Conservation (phyloP, 352 stramenopile genomes). For the Pythium grandisporangium region DNA sequence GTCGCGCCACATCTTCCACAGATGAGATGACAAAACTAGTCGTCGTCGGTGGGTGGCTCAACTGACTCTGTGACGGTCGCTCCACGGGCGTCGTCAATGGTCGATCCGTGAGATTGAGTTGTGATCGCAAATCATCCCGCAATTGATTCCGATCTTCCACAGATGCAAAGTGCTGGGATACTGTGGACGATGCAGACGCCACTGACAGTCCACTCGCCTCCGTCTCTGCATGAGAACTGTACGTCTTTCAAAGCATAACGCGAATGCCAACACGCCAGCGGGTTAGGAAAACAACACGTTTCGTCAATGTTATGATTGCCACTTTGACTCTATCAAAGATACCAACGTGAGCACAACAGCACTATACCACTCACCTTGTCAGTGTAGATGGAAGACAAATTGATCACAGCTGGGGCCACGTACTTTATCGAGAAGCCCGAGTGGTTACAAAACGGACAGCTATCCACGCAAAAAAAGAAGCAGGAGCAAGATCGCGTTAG, state of each 20-base stretch:
- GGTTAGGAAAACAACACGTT: no score
- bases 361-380: conserved; percentile 5
- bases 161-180: conserved; percentile 28
- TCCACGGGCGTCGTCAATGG: conserved; percentile 28
- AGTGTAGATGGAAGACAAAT: conserved; percentile 31
- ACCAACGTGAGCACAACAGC: no score
- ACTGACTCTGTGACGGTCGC: conserved; percentile 5
- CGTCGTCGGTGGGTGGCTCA: not conserved
- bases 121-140: conserved; percentile 60
- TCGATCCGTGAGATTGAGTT: conserved; percentile 50
- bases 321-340: no score
- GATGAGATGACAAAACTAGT: conserved; percentile 11
- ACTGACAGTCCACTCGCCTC: conserved; percentile 4
- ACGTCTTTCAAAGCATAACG: no score
- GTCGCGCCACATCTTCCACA: conserved; percentile 10
- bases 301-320: no score
- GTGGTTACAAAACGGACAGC: conserved; percentile 77
- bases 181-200: conserved; percentile 1
- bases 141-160: conserved; percentile 67
- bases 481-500: no score
- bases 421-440: conserved; percentile 53
- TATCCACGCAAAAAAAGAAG: no score
- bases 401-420: conserved; percentile 25
- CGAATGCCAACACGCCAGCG: no score
- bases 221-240: not conserved